Evolutionary conservation across 106 monocot species (phyloP), one percentile per base, ranked within the genome.

Genomic region (Iris macrosiphon): DNA sequence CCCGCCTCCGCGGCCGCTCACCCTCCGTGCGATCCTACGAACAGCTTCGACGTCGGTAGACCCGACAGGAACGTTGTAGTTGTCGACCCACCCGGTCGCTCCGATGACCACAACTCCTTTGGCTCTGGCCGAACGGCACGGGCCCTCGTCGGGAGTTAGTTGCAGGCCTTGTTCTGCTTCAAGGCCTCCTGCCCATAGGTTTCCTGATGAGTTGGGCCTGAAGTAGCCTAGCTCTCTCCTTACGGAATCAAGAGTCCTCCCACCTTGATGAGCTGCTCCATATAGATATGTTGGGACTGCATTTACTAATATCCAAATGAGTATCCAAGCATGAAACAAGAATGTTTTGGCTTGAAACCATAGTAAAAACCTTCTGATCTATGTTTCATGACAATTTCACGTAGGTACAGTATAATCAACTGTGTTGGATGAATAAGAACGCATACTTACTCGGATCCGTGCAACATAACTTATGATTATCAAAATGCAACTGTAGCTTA

Each of bases 161-260:
- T 16, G 62, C 62, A 63, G 43, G 7, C 21, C 2, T 12, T 2
- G 30, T 18, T 65, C 45, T 0, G 56, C 40, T 4, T 9, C 31
- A 21, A 67, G 58, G 18, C 46, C 55, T 8, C 93, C 83, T 1
- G 49, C 31, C 93, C 93, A 93, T 40, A 72, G 60, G 49, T 72
- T 72, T 1, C 59, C 79, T 13, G 22, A 8, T 15, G 70, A 68
- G 61, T 78, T 88, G 49, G 88, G 84, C 59, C 58, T 88, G 80
- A 84, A 93, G 72, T 93, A 93, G 30, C 80, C 88, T 6, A 88
- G 61, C 6, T 88, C 80, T 57, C 93, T 77, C 67, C 93, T 76
- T 23, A 88, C 67, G 38, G 66, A 66, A 22, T 58, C 88, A 23
- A 93, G 77, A 2, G 62, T 62, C 57, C 69, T 74, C 17, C 75